Percentiles rank a stretch among this genome's conserved stretches.
Conservation (phyloP, 2,329 filamentous ascomycete species). For the Paramyrothecium sp. region DNA sequence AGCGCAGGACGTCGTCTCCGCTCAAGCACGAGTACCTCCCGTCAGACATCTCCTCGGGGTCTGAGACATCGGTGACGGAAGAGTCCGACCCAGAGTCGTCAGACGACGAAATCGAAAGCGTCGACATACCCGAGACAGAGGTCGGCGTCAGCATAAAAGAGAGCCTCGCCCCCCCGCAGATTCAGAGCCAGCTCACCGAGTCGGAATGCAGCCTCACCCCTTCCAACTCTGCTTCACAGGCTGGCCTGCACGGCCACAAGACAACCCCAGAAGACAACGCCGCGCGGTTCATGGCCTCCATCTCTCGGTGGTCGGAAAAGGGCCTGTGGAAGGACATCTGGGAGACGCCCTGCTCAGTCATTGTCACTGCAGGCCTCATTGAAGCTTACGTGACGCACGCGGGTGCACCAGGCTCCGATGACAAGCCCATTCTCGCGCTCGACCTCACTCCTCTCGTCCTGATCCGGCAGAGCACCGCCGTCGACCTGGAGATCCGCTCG, state of each 20-base stretch:
- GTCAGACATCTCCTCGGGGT: constrained; percentile 65
- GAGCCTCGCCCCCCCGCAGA: constrained; percentile 18
- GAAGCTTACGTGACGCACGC: constrained; percentile 49
- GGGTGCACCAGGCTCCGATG: constrained; percentile 24
- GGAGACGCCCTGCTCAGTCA: constrained; percentile 50
- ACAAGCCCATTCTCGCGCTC: constrained; percentile 61
- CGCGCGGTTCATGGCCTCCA: constrained; percentile 48
- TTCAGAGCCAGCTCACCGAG: constrained; percentile 43
- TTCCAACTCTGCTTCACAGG: constrained; percentile 80
- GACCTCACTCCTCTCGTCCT: constrained; percentile 91
- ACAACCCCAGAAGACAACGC: constrained; percentile 37
- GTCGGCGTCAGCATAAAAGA: constrained; percentile 55
- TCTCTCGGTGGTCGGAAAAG: constrained; percentile 63
- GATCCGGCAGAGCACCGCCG: constrained; percentile 82
- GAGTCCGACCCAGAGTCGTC: constrained; percentile 42
- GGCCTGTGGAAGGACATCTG: constrained; percentile 60
- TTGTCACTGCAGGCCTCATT: constrained; percentile 57
- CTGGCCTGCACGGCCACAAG: constrained; percentile 51
- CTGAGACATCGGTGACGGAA: constrained; percentile 55
- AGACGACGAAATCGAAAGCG: constrained; percentile 57
- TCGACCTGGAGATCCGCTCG: constrained; percentile 93
- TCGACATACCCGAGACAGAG: constrained; percentile 58
- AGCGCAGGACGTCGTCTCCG: constrained; percentile 83
- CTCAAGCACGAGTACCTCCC: constrained; percentile 97
- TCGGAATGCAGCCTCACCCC: constrained; percentile 67